phyloP scores from a whole-genome alignment of 192 early-diverging fungal genomes.

The Backusella liffmaniae region DNA sequence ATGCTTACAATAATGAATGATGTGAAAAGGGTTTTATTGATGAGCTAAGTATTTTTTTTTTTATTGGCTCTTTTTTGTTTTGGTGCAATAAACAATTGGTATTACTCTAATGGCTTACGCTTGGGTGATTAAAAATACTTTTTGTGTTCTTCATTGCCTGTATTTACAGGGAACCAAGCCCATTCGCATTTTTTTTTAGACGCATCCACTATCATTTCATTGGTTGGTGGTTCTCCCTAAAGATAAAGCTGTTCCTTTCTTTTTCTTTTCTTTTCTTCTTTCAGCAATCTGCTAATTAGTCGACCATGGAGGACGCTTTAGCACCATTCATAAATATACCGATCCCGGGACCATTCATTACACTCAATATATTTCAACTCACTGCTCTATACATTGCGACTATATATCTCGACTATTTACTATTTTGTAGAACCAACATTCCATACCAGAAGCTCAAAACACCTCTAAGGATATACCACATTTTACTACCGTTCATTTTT shows the following conservation, averaged over 20 bases:
- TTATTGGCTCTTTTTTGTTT: too few species aligned
- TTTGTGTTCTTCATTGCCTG: too few species aligned
- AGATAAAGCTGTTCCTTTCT: neutral
- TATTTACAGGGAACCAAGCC: too few species aligned
- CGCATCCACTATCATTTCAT: too few species aligned
- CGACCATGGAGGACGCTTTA: neutral
- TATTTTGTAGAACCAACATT: neutral
- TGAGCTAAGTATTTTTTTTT: too few species aligned
- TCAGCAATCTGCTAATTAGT: neutral
- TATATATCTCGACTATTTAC: neutral
- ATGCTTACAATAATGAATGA: too few species aligned
- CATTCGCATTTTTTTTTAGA: too few species aligned
- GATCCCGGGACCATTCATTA: neutral
- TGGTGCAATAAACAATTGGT: too few species aligned
- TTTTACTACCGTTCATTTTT: neutral
- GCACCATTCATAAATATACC: conserved; percentile 1
- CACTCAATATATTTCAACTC: neutral
- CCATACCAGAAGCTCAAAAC: neutral
- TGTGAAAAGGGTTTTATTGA: too few species aligned
- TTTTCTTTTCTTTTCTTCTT: neutral
- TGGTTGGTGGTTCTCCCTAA: neutral
- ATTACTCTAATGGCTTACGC: too few species aligned
- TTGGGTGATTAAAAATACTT: too few species aligned
- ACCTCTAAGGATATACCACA: neutral
- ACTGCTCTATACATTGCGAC: neutral